Percentiles rank a stretch among this genome's conserved stretches.
Evolutionary conservation across 1,284 basidiomycete genomes (phyloP).

Genomic region (Sporisorium scitamineum): DNA sequence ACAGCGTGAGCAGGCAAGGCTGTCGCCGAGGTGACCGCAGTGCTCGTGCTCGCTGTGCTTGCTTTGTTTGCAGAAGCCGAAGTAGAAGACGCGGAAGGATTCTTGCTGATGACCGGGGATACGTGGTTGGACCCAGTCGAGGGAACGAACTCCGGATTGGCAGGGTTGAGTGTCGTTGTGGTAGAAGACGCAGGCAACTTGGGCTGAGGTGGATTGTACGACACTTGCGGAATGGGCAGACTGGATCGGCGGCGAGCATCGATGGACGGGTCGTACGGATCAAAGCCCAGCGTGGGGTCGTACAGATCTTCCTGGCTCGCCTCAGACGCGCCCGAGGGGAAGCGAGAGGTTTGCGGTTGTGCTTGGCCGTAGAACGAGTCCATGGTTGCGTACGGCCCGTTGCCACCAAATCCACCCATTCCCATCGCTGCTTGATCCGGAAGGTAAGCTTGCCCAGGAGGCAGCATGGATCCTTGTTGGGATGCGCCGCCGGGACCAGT

Average conservation of each 20-base stretch:
- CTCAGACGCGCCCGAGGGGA: slow-evolving; percentile 39
- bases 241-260: slow-evolving; percentile 48
- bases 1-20: slow-evolving; percentile 16
- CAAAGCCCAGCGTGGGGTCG: slow-evolving; percentile 47
- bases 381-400: slow-evolving; percentile 14
- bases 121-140: slow-evolving; percentile 47
- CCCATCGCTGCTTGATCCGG: slow-evolving; percentile 29
- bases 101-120: slow-evolving; percentile 43
- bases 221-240: slow-evolving; percentile 37
- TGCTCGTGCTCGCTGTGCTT: background rate
- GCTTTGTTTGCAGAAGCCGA: background rate
- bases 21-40: slow-evolving; percentile 3
- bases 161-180: slow-evolving; percentile 44
- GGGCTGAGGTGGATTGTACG: slow-evolving; percentile 17
- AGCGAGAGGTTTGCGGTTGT: slow-evolving; percentile 19
- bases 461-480: slow-evolving; percentile 23
- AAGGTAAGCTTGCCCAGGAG: slow-evolving; percentile 24
- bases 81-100: slow-evolving; percentile 1
- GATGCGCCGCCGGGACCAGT: slow-evolving; percentile 11
- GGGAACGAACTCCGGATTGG: slow-evolving; percentile 57
- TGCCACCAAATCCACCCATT: slow-evolving; percentile 19
- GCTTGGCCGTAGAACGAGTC: slow-evolving; percentile 29
- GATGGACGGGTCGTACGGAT: slow-evolving; percentile 44
- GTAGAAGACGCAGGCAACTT: slow-evolving; percentile 20
- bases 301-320: slow-evolving; percentile 50